Base-by-base conservation (phyloP, 495 filamentous ascomycete species). In the Xylaria grammica region DNA sequence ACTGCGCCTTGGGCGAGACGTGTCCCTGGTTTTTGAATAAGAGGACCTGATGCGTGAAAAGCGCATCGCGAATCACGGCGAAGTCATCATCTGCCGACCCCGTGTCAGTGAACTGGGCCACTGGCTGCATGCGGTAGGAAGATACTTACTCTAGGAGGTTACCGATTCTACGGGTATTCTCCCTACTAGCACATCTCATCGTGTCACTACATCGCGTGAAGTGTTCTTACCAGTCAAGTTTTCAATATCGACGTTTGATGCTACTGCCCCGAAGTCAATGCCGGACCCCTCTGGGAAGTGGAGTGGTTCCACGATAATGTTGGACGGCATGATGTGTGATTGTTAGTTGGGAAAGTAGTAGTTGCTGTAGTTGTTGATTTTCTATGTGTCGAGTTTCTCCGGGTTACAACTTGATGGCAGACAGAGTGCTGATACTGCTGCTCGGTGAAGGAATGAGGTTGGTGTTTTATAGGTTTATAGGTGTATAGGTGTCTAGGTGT, bases 11-110 rank as follows among this genome's bases (percentile, higher is more conserved):
- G 1, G 89, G 86, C 4, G 86, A 82, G 34, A 87, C 76, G 62
- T 81, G 79, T 10, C 77, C 65, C 68, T 91, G 88, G 70, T 86
- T 80, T 70, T 90, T 91, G 77, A 92, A 81, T 24, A 92, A 80
- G 36, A 91, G 79, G 9, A 91, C 84, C 57, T 87, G 85, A 69
- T 86, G 74, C 13, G 74, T 78, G 77, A 89, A 90, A 15, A 92
- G 81, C 1, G 86, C 82, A 8, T 83, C 67, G 65, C 81, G 83
- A 68, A 91, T 85, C 17, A 80, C 67, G 29, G 77, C 70, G 65
- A 90, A 90, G 65, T 87, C 83, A 48, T 79, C 75, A 42, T 90
- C 87, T 89, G 46, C 50, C 1, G 62, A 38, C 29, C 13, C 10
- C 32, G 32, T n/a, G 58, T 50, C 42, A 50, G 58, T 24, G 4